Percentiles rank a stretch among this genome's conserved stretches.
Evolutionary conservation across 2,329 filamentous ascomycete genomes (phyloP).

Genomic region (Colletotrichum chrysophilum): DNA sequence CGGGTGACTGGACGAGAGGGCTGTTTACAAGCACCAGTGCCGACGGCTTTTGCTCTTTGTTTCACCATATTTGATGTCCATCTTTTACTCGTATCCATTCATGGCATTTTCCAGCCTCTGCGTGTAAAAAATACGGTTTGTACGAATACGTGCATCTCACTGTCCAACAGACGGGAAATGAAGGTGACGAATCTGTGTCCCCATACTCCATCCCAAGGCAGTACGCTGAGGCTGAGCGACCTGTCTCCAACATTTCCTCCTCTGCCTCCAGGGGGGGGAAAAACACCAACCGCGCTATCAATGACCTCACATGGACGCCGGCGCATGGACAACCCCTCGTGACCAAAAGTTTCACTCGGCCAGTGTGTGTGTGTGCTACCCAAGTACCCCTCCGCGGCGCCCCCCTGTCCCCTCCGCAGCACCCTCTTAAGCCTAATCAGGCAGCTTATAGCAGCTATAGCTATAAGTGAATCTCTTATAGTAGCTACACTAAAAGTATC

Average conservation of each 20-base stretch:
- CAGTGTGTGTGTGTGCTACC: not conserved
- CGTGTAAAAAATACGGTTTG: not conserved
- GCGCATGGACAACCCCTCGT: conserved; percentile 4
- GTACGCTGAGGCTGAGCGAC: not conserved
- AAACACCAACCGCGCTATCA: not conserved
- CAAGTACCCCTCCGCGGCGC: too few relatives aligned
- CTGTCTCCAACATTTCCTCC: not conserved
- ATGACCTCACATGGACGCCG: not conserved
- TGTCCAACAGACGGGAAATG: not conserved
- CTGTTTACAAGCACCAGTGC: not conserved
- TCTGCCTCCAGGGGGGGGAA: not conserved
- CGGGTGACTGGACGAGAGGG: not conserved
- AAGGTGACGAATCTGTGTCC: not conserved
- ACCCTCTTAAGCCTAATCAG: too few relatives aligned
- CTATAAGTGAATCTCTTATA: too few relatives aligned
- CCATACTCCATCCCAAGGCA: not conserved
- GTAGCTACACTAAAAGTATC: too few relatives aligned
- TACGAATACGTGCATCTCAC: not conserved
- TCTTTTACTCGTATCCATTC: not conserved
- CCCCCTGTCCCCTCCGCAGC: too few relatives aligned
- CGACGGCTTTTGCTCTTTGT: not conserved
- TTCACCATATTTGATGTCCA: not conserved
- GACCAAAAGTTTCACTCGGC: not conserved
- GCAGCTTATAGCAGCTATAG: too few relatives aligned
- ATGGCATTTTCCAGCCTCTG: too few relatives aligned